A percentile compares a stretch with the other conserved stretches of the same genome.
These are phyloP conservation scores for Taphrina communis DNA, from an alignment of 1,139 yeast species.

Conservation along the genomic window DNA sequence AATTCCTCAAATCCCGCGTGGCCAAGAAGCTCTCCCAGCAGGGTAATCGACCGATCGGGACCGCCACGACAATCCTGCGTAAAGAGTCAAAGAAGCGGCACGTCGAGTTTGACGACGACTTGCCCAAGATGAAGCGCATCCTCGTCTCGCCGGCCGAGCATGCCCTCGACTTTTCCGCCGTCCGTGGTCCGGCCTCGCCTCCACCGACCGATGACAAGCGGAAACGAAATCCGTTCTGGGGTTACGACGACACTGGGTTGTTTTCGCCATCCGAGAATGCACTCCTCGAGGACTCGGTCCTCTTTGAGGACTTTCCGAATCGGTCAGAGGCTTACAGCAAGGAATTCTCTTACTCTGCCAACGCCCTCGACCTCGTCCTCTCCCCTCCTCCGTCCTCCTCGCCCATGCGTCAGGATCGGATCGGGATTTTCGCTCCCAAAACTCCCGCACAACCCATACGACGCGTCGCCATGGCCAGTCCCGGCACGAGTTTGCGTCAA, in stretches of 20 bases:
- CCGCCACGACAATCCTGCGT: constrained; percentile 12
- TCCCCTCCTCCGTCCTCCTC: constrained; percentile 42
- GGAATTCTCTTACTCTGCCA: constrained; percentile 35
- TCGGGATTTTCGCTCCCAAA: constrained; percentile 21
- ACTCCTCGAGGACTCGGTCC: constrained; percentile 11
- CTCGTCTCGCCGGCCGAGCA: constrained; percentile 13
- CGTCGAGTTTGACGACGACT: constrained; percentile 33
- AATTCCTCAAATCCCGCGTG: constrained; percentile 66
- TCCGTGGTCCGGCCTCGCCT: constrained; percentile 32
- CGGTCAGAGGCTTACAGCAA: constrained; percentile 12
- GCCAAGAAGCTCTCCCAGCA: constrained; percentile 33
- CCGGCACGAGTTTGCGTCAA: constrained; percentile 48
- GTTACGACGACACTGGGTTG: constrained; percentile 31
- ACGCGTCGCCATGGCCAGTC: constrained; percentile 44
- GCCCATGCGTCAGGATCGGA: constrained; percentile 31
- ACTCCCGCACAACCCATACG: constrained; percentile 31
- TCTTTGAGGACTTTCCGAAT: constrained; percentile 14
- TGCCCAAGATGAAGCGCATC: constrained; percentile 27
- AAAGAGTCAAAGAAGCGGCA: constrained; percentile 34
- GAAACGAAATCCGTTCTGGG: constrained; percentile 28
- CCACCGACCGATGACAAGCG: constrained; percentile 36
- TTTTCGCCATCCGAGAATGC: constrained; percentile 23
- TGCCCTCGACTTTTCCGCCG: not conserved
- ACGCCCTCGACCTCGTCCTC: constrained; percentile 38
- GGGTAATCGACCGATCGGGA: not conserved